Evolutionary conservation across 2,329 filamentous ascomycete species (phyloP).

Genomic region (Fusarium veterinarium): DNA sequence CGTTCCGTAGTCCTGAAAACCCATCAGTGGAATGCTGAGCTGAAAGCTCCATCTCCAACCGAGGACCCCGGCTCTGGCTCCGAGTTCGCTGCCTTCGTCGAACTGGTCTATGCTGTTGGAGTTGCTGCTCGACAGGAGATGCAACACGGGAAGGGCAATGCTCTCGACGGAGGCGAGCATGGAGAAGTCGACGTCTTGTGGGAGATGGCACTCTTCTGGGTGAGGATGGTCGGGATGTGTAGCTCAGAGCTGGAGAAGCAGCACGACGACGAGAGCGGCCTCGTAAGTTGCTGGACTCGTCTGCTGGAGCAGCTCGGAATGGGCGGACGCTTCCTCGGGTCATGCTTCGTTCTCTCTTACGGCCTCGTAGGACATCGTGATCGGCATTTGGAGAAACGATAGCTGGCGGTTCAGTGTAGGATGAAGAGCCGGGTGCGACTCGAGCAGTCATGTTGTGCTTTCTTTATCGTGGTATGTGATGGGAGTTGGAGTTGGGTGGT

Average conservation of each 20-base stretch:
- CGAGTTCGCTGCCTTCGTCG: constrained; percentile 54
- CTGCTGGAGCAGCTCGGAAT: constrained; percentile 47
- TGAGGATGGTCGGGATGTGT: constrained; percentile 50
- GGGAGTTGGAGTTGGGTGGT: background rate
- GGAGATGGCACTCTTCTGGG: constrained; percentile 53
- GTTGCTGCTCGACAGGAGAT: constrained; percentile 50
- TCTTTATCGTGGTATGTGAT: constrained; percentile 5
- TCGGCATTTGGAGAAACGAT: constrained; percentile 41
- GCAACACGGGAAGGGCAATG: constrained; percentile 56
- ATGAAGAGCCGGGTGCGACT: constrained; percentile 34
- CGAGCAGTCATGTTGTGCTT: constrained; percentile 42
- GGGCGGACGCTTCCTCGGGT: constrained; percentile 48
- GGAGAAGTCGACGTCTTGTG: constrained; percentile 55
- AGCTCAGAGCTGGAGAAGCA: constrained; percentile 49
- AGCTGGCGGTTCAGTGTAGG: constrained; percentile 41
- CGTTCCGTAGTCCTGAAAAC: constrained; percentile 51
- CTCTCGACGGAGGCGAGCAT: constrained; percentile 56
- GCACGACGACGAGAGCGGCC: constrained; percentile 56
- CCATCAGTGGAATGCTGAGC: constrained; percentile 43
- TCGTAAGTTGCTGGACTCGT: constrained; percentile 57
- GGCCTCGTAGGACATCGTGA: constrained; percentile 50
- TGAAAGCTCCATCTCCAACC: constrained; percentile 45
- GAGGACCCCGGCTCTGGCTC: constrained; percentile 53
- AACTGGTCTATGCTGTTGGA: constrained; percentile 41
- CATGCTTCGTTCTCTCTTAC: constrained; percentile 55